Evolutionary conservation across 2,329 filamentous ascomycete species (phyloP), one percentile per base, ranked within the genome.

Genomic region (Boeremia exigua): DNA sequence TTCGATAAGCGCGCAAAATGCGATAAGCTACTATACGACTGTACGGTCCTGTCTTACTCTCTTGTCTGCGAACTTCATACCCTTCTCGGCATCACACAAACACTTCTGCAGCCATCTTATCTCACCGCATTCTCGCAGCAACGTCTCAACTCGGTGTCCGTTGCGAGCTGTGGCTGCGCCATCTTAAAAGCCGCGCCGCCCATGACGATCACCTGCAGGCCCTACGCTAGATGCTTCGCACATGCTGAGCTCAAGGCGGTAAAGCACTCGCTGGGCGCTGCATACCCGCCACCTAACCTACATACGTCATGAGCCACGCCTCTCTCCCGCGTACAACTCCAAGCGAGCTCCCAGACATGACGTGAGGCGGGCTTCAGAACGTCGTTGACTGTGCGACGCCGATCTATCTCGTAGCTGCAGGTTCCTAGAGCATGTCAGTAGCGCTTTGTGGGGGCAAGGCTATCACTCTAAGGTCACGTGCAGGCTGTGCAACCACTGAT

Each of bases 191-290:
- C 28, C 42, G 28, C 43, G 40, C 58, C 54, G 52, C 58, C 48
- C 40, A 64, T 66, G 61, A 66, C 63, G 63, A 60, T 39, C 27
- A 25, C 56, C 29, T 63, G 63, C 63, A 64, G 51, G n/a, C 43
- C 55, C 62, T 60, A 43, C n/a, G 28, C 37, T 28, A 43, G 28
- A 8, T 43, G 40, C 38, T 38, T 46, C 45, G 43, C 50, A 47
- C 44, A 23, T n/a, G 19, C 46, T 49, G 33, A 17, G 39, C 45
- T 33, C 52, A 40, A 39, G 34, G 45, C 40, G 52, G 46, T 33
- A 39, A 12, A 48, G 28, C 11, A 39, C 15, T 15, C 19, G 11
- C 36, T 53, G 36, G 36, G 30, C 28, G 30, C 40, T 48, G 39
- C 17, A 45, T 40, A 34, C 11, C 40, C 19, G 40, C 53, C 42